Evolutionary conservation across 352 stramenopile genomes (phyloP), one percentile per base, ranked within the genome.

Genomic region (Globisporangium parvum): DNA sequence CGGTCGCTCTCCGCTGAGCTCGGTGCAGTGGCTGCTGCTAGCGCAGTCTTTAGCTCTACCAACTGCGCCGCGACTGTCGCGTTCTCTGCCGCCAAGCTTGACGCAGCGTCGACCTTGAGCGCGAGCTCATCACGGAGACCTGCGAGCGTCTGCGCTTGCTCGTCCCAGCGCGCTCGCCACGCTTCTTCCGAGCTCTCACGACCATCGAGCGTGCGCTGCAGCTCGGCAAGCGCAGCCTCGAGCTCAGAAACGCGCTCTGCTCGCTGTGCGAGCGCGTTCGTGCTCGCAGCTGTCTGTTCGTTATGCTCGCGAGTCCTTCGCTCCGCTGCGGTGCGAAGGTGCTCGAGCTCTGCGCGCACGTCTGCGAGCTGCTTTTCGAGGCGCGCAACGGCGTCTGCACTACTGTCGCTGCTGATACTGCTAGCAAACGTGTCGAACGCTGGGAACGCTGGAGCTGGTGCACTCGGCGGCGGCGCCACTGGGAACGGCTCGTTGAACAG

Each of bases 401-500:
- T 40, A n/a, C 14, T 33, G 47, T 17, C 31, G 39, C 46, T 35
- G 20, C n/a, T 40, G 17, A 5, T 31, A 42, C 20, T 40, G 41
- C 48, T 53, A 20, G 23, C 17, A 20, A 44, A 26, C 20, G 23
- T 28, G 24, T 20, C 15, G 28, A 51, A 51, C 20, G 55, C 48
- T 10, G 40, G 39, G 17, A 51, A 26, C 42, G 12, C 23, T 8
- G 55, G 11, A 11, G 40, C 14, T 10, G 44, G 15, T 31, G 31
- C 21, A 24, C 18, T 0, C 23, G 33, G 6, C 10, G 33, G 6
- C 10, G 33, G 12, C 15, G 31, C 42, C 21, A n/a, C 3, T 2
- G 46, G 42, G 35, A 59, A 57, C 18, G 63, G 48, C 21, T 71
- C 65, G 21, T 47, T 67, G 17, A 81, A 24, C 55, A 89, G 50